These are phyloP conservation scores for Elaeis guineensis DNA, from an alignment of 176 grass and related monocot species.

Conservation along the genomic window DNA sequence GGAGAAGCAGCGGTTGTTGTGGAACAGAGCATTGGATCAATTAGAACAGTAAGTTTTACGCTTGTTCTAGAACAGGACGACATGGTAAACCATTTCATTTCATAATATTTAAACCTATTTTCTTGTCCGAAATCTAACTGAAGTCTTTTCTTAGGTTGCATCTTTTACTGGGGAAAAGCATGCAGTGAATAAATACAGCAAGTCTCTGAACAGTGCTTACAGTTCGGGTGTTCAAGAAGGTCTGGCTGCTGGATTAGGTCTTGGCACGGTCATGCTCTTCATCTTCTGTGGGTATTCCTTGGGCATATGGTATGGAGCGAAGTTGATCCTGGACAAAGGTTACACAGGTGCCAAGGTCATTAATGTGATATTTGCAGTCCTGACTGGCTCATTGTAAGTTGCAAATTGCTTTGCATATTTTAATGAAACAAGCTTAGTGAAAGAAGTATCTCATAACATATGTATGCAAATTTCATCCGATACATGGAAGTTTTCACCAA, in stretches of 20 bases:
- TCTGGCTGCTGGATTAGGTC: conserved; percentile 67
- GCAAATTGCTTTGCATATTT: background rate
- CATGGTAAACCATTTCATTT: too few relatives aligned
- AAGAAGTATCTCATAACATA: too few relatives aligned
- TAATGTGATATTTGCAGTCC: conserved; percentile 97
- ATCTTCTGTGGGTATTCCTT: conserved; percentile 92
- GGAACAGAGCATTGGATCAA: conserved; percentile 58
- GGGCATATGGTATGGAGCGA: conserved; percentile 94
- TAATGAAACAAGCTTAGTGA: background rate
- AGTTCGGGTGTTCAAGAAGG: conserved; percentile 76
- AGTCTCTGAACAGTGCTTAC: conserved; percentile 65
- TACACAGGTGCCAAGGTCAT: conserved; percentile 91
- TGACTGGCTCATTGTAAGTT: conserved; percentile 97
- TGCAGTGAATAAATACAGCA: conserved; percentile 75
- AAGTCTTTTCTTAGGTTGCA: conserved; percentile 34
- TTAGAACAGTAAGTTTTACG: conserved; percentile 52
- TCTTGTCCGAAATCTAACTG: background rate
- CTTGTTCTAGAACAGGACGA: too few relatives aligned
- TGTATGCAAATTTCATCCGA: too few relatives aligned
- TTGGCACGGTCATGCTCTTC: conserved; percentile 80
- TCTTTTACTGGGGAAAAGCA: conserved; percentile 94
- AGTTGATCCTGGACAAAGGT: conserved; percentile 68
- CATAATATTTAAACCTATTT: too few relatives aligned
- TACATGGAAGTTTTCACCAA: too few relatives aligned
- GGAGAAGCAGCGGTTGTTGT: too few relatives aligned